Conservation (phyloP, 2,329 filamentous ascomycete genomes). For the Ploettnerulaceae sp. region DNA sequence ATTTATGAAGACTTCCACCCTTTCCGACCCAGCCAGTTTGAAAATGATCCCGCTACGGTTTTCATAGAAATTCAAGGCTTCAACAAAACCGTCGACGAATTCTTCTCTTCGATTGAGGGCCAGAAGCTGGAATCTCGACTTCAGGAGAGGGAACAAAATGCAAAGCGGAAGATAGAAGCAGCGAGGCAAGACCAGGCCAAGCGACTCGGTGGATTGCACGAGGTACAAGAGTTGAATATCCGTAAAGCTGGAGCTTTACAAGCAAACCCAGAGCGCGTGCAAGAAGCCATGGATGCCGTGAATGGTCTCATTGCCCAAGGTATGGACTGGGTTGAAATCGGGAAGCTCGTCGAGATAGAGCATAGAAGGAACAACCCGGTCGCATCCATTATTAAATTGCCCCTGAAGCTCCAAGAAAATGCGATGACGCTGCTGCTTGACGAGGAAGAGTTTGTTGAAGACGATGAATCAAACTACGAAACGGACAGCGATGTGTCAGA, state of each 20-base stretch:
- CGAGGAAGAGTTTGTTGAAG: constrained; percentile 54
- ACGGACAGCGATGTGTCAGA: constrained; percentile 62
- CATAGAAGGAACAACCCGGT: constrained; percentile 77
- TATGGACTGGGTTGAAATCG: constrained; percentile 97
- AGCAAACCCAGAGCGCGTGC: constrained; percentile 83
- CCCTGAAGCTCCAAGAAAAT: constrained; percentile 86
- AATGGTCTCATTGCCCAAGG: constrained; percentile 88
- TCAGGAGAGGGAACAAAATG: constrained; percentile 73
- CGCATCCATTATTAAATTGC: constrained; percentile 79
- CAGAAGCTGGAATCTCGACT: constrained; percentile 84
- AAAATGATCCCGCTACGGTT: constrained; percentile 57
- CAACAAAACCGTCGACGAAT: constrained; percentile 92
- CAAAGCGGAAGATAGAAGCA: constrained; percentile 80
- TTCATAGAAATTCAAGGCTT: constrained; percentile 78
- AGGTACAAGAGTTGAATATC: constrained; percentile 75
- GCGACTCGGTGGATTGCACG: constrained; percentile 76
- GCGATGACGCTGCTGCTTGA: constrained; percentile 74
- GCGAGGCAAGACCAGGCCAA: constrained; percentile 79
- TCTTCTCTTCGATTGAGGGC: constrained; percentile 93
- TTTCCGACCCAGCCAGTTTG: constrained; percentile 78
- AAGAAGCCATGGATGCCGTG: constrained; percentile 88
- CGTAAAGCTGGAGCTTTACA: constrained; percentile 88
- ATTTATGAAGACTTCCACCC: constrained; percentile 96
- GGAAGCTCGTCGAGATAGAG: constrained; percentile 80
- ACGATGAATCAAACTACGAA: constrained; percentile 51